Evolutionary conservation across 1,284 basidiomycete species (phyloP).

Genomic region (Fereydounia khargensis): DNA sequence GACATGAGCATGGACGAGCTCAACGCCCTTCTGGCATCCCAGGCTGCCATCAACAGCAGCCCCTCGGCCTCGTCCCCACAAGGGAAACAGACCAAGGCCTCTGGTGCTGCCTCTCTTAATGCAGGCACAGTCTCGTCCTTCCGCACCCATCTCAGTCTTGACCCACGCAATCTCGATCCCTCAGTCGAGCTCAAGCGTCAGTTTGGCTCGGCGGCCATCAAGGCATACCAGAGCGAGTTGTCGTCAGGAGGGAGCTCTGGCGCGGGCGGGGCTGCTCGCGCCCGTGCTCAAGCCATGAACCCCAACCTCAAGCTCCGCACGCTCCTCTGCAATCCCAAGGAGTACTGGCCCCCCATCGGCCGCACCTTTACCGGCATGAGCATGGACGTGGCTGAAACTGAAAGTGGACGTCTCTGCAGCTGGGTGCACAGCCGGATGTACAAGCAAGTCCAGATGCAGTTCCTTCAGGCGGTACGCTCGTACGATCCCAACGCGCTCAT

Average conservation of each 20-base stretch:
- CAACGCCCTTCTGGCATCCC: conserved; percentile 40
- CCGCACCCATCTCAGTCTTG: conserved; percentile 35
- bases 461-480: conserved; percentile 51
- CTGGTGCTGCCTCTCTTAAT: background rate
- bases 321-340: conserved; percentile 47
- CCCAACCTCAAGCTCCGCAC: conserved; percentile 46
- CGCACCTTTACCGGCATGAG: conserved; percentile 50
- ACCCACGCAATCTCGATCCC: conserved; percentile 44
- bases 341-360: conserved; percentile 49
- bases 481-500: conserved; percentile 48
- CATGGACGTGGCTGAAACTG: conserved; percentile 42
- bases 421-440: conserved; percentile 52
- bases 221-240: conserved; percentile 45
- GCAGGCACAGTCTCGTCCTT: conserved; percentile 12
- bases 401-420: conserved; percentile 32
- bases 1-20: conserved; percentile 55
- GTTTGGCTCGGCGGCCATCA: conserved; percentile 55
- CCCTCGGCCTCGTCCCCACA: conserved; percentile 4
- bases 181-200: conserved; percentile 48
- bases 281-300: conserved; percentile 42
- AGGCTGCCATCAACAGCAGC: no score
- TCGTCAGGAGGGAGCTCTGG: conserved; percentile 4
- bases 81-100: conserved; percentile 1
- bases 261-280: conserved; percentile 25
- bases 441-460: conserved; percentile 50